phyloP scores from a whole-genome alignment of 2,329 filamentous ascomycete species.

The Didymosphaeria variabile region DNA sequence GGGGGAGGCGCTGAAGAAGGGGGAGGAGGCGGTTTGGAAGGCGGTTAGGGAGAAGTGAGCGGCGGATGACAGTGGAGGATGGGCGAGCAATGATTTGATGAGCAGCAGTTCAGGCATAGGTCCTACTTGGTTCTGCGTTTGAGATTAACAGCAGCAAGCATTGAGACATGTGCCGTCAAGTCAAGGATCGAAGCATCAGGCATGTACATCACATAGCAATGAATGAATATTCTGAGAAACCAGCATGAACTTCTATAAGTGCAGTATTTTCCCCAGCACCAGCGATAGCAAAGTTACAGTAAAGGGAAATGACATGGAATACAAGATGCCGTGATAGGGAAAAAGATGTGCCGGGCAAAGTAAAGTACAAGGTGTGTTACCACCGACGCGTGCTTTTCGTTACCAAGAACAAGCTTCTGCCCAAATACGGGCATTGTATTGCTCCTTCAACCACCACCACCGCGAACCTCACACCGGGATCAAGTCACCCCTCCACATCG shows the following conservation, averaged over 20 bases:
- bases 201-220: slow-evolving; percentile 14
- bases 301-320: slow-evolving; percentile 49
- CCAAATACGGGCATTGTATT: slow-evolving; percentile 44
- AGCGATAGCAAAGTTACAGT: slow-evolving; percentile 47
- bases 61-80: neutral
- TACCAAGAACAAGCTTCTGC: slow-evolving; percentile 55
- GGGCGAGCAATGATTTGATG: neutral
- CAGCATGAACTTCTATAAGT: slow-evolving; percentile 48
- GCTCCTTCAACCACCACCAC: slow-evolving; percentile 46
- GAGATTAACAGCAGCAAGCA: no score
- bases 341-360: slow-evolving; percentile 48
- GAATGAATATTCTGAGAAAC: slow-evolving; percentile 31
- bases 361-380: slow-evolving; percentile 56
- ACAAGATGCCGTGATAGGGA: slow-evolving; percentile 41
- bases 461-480: slow-evolving; percentile 41
- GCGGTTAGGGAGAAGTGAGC: slow-evolving; percentile 41
- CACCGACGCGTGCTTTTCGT: slow-evolving; percentile 53
- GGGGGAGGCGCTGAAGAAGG: slow-evolving; percentile 46
- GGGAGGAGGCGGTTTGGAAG: slow-evolving; percentile 48
- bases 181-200: no score
- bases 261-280: slow-evolving; percentile 49
- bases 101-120: no score
- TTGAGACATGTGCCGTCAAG: no score
- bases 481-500: slow-evolving; percentile 48
- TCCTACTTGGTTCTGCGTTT: no score